These are phyloP conservation scores for Lachancea nothofagi DNA, from an alignment of 805 yeast genomes.

Conservation along the genomic window DNA sequence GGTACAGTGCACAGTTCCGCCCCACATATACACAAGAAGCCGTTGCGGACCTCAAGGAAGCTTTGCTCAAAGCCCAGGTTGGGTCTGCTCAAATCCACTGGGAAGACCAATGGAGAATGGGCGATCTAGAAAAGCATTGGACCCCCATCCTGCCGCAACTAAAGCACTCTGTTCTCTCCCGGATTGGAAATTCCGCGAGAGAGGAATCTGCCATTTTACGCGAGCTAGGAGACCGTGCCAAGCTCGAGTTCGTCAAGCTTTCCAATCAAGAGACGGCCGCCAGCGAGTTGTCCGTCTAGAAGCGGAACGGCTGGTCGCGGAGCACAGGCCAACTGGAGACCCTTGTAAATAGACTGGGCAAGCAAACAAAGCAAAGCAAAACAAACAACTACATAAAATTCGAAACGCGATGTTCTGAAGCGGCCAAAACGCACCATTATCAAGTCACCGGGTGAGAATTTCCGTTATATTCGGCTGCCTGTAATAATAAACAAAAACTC, in stretches of 20 bases:
- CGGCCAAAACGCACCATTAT: too few species aligned
- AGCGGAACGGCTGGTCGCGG: too few species aligned
- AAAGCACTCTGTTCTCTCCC: conserved; percentile 54
- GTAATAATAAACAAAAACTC: too few species aligned
- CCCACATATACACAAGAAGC: conserved; percentile 91
- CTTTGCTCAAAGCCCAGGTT: conserved; percentile 20
- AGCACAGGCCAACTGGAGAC: too few species aligned
- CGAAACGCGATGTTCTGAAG: too few species aligned
- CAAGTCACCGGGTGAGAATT: too few species aligned
- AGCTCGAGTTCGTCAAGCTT: conserved; percentile 15
- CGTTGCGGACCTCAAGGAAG: conserved; percentile 63
- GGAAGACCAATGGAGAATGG: conserved; percentile 87
- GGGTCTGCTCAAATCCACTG: conserved; percentile 50
- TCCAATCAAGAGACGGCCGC: conserved; percentile 12
- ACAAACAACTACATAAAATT: too few species aligned
- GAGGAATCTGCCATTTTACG: conserved; percentile 64
- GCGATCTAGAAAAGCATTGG: conserved; percentile 69
- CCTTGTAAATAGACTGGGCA: too few species aligned
- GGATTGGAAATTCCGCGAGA: conserved; percentile 48
- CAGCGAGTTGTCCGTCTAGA: conserved; percentile 8
- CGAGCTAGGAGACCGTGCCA: conserved; percentile 40
- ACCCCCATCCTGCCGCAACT: conserved; percentile 41
- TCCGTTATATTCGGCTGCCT: too few species aligned
- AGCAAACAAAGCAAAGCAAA: too few species aligned
- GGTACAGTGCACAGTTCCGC: conserved; percentile 84